phyloP scores from a whole-genome alignment of 441 rosid genomes.

The Gossypium schwendimanii region DNA sequence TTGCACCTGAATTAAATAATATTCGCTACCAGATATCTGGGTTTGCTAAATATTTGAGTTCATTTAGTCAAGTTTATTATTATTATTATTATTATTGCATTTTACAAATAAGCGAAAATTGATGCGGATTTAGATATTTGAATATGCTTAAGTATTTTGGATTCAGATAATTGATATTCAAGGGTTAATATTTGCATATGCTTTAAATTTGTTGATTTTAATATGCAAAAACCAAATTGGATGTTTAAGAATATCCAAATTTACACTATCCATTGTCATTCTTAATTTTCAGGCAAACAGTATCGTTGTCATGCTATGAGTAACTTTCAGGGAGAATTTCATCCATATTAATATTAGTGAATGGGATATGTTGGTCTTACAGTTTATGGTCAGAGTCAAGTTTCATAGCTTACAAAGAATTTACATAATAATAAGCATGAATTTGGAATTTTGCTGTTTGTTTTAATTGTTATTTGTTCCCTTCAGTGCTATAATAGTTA shows the following conservation, averaged over 20 bases:
- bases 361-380: not conserved
- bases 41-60: not conserved
- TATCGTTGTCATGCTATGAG: not conserved
- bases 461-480: not conserved
- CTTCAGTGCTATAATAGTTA: not conserved
- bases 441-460: not conserved
- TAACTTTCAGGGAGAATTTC: not conserved
- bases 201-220: not conserved
- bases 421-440: not conserved
- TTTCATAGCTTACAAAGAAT: slow-evolving; percentile 2
- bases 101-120: not conserved
- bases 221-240: not conserved
- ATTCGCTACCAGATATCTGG: not conserved
- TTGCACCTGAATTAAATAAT: not conserved
- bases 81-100: not conserved
- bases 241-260: not conserved
- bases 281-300: not conserved
- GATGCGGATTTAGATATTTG: not conserved
- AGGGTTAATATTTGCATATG: not conserved
- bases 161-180: not conserved
- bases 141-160: not conserved
- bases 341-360: not conserved
- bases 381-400: not conserved
- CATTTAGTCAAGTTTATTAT: not conserved
- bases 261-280: not conserved